A percentile compares a stretch with the other conserved stretches of the same genome.
phyloP scores from a whole-genome alignment of 78 protist genomes.

The Polysphondylium violaceum region DNA sequence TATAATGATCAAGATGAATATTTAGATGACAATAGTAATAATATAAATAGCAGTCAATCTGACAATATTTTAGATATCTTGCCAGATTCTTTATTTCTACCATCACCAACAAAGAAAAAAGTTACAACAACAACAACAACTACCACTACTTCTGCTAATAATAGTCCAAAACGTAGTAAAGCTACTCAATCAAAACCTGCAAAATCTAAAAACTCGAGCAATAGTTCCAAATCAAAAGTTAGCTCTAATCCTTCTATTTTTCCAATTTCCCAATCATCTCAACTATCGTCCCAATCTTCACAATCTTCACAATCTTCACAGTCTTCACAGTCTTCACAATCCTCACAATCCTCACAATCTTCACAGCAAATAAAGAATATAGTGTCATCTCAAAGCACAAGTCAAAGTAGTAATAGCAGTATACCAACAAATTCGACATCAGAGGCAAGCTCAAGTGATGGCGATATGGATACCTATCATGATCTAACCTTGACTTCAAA shows the following conservation, averaged over 20 bases:
- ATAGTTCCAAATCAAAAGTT: neutral
- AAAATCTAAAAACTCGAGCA: neutral
- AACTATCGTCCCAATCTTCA: neutral
- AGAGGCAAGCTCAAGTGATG: too few species aligned
- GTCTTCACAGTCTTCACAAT: neutral
- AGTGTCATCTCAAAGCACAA: neutral
- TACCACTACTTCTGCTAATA: neutral
- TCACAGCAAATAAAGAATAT: neutral
- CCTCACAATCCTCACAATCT: neutral
- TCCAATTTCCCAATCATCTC: neutral
- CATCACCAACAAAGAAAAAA: neutral
- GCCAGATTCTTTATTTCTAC: slow-evolving; percentile 11
- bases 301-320: neutral
- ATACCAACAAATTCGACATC: too few species aligned
- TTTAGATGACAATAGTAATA: neutral
- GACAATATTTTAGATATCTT: neutral
- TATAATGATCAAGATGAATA: neutral
- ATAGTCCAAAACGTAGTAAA: neutral
- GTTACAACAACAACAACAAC: neutral
- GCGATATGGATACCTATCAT: too few species aligned
- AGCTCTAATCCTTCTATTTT: neutral
- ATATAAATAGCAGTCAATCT: neutral
- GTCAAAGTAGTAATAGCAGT: too few species aligned
- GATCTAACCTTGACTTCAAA: too few species aligned
- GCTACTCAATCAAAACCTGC: neutral